Evolutionary conservation across 2,329 filamentous ascomycete genomes (phyloP), one percentile per base, ranked within the genome.

Genomic region (Neonectria punicea): DNA sequence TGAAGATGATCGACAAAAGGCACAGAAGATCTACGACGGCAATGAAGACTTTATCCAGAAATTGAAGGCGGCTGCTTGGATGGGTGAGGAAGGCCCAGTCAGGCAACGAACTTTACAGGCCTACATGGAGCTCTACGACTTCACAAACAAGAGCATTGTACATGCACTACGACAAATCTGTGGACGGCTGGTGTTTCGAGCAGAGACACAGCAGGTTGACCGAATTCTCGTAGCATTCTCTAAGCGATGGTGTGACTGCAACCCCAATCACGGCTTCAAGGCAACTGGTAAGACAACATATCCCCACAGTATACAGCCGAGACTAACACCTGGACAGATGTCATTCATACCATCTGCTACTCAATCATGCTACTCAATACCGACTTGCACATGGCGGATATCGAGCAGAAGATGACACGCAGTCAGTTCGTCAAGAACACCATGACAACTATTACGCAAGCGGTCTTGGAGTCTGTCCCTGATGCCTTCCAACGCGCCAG

Each of bases 271-370:
- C 79, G 94, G 95, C 14, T 99, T 98, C 85, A 98, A 96, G 80
- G 89, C 92, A 60, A 89, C 85, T 71, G 93, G 93, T 94, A 84
- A 81, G 89, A 79, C 41, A 39, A 56, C 11, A 8, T 2, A 5
- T 6, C 20, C 28, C 34, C 28, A n/a, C 55, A n/a, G 28, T 46
- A 53, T 13, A 18, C 46, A n/a, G 22, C 65, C 13, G 53, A 28
- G 72, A 68, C 80, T 82, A 72, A 84, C 22, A 7, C 66, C 16
- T 2, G 36, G 53, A 54, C 58, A 92, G 95, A 98, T 81, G 92
- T 98, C 53, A 94, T 99, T 18, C 95, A 99, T 78, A 98, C 94
- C 25, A 97, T 98, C 68, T 97, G 93, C 80, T 99, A 98, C 79
- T 98, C 96, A 1, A 89, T 99, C 69, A 90, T 99, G 75, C 86